These are phyloP conservation scores for Podospora bellae-mahoneyi DNA, from an alignment of 495 filamentous ascomycete species.

Conservation along the genomic window DNA sequence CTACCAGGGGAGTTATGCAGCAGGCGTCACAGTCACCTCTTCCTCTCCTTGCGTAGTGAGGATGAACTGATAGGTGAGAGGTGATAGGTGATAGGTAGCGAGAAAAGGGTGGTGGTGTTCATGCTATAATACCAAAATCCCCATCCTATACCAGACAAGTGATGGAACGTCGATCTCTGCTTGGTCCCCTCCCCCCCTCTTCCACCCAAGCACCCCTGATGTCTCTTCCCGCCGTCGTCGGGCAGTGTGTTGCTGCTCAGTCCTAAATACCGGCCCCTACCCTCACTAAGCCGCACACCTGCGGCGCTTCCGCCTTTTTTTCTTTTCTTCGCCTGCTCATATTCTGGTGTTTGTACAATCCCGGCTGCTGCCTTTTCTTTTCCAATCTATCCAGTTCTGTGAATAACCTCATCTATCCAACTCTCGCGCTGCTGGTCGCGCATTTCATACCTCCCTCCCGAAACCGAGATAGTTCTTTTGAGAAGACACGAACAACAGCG, in stretches of 20 bases:
- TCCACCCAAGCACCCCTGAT: not conserved
- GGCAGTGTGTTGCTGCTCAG: not conserved
- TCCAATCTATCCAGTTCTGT: not conserved
- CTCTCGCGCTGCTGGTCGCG: conserved; percentile 18
- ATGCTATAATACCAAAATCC: not conserved
- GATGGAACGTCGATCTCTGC: not conserved
- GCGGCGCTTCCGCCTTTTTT: conserved; percentile 4
- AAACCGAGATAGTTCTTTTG: not conserved
- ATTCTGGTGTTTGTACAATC: conserved; percentile 9
- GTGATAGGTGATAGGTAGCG: not conserved
- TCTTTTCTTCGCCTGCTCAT: conserved; percentile 4
- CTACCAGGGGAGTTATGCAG: not conserved
- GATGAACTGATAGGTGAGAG: not conserved
- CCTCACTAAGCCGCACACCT: not conserved
- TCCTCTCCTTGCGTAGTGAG: not conserved
- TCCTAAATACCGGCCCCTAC: not conserved
- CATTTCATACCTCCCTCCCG: not conserved
- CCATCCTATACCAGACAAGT: not conserved
- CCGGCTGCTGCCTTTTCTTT: conserved; percentile 5
- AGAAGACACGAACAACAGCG: not conserved
- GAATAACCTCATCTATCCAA: conserved; percentile 4
- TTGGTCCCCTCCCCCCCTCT: not conserved
- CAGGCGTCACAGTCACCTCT: not conserved
- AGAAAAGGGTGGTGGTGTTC: not conserved
- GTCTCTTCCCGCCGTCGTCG: too few species aligned